Evolutionary conservation across 2,329 filamentous ascomycete genomes (phyloP).

Genomic region (Teratosphaeria pseudoeucalypti): DNA sequence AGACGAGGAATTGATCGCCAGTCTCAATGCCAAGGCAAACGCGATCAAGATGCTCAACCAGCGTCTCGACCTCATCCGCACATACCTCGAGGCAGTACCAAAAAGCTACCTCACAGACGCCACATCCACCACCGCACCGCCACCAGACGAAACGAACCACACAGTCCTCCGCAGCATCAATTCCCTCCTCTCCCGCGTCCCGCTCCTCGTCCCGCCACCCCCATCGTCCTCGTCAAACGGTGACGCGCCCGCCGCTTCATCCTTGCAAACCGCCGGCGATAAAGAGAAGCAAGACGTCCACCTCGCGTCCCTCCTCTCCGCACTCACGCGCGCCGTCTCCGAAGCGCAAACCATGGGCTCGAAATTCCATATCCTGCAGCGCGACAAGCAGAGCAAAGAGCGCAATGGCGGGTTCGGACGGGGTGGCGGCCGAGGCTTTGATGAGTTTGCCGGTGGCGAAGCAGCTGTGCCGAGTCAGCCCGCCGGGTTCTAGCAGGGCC

Average conservation of each 20-base stretch:
- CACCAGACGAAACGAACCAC: conserved; percentile 42
- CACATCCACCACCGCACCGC: conserved; percentile 20
- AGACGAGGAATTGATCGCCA: conserved; percentile 56
- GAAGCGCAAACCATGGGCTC: conserved; percentile 63
- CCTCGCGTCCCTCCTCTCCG: conserved; percentile 64
- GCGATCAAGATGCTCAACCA: conserved; percentile 84
- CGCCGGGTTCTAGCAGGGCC: neutral
- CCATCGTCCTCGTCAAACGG: conserved; percentile 43
- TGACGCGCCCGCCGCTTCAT: conserved; percentile 39
- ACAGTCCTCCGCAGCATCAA: conserved; percentile 79
- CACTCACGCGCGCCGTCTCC: conserved; percentile 61
- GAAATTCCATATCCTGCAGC: conserved; percentile 49
- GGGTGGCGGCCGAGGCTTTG: conserved; percentile 2
- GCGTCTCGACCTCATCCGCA: conserved; percentile 43
- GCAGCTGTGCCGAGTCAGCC: conserved; percentile 7
- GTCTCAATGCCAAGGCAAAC: conserved; percentile 77
- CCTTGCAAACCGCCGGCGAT: conserved; percentile 36
- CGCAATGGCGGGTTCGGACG: conserved; percentile 6
- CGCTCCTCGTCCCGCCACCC: conserved; percentile 71
- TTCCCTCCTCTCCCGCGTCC: conserved; percentile 71
- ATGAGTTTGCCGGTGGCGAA: conserved; percentile 8
- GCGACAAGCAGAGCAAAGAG: conserved; percentile 28
- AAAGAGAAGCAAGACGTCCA: conserved; percentile 77
- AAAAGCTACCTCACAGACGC: conserved; percentile 50
- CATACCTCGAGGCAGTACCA: conserved; percentile 66